A percentile compares a stretch with the other conserved stretches of the same genome.
phyloP scores from a whole-genome alignment of 306 rosid species.

The Cucurbita ficifolia region DNA sequence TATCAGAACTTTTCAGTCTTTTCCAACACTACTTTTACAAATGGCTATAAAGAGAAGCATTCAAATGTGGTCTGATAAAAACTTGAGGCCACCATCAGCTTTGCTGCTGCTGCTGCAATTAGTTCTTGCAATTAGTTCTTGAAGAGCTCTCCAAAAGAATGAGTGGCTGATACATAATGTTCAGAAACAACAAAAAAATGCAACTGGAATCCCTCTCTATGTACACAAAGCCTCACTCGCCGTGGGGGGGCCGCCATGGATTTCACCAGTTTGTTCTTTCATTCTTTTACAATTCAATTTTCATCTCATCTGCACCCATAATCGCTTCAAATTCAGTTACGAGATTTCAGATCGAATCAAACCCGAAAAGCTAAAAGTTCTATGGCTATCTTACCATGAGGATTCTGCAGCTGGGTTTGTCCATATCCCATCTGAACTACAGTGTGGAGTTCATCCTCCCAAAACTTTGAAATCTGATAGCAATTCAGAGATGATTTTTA shows the following conservation, averaged over 20 bases:
- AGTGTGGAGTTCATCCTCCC: slow-evolving; percentile 44
- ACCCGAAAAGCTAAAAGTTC: background rate
- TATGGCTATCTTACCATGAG: slow-evolving; percentile 19
- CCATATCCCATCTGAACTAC: slow-evolving; percentile 42
- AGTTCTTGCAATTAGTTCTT: slow-evolving; percentile 17
- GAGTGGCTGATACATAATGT: slow-evolving; percentile 16
- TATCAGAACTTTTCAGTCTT: slow-evolving; percentile 11
- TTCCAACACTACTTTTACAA: slow-evolving; percentile 10
- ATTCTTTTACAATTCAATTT: slow-evolving; percentile 25
- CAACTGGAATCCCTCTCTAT: slow-evolving; percentile 25
- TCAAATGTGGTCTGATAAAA: slow-evolving; percentile 7
- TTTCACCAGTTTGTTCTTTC: slow-evolving; percentile 7
- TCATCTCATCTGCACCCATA: slow-evolving; percentile 28
- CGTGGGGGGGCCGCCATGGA: slow-evolving; percentile 16
- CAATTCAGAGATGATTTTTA: background rate
- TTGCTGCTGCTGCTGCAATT: background rate
- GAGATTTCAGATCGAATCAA: background rate
- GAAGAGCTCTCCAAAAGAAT: slow-evolving; percentile 35
- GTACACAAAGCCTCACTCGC: slow-evolving; percentile 27
- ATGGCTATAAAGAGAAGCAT: slow-evolving; percentile 3
- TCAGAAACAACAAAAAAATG: slow-evolving; percentile 15
- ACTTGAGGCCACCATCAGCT: slow-evolving; percentile 3
- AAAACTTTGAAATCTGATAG: slow-evolving; percentile 25
- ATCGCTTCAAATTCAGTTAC: background rate
- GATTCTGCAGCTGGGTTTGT: slow-evolving; percentile 24